Base-by-base conservation (phyloP, 148 eudicot genomes). In the Tetragonia tetragonoides region DNA sequence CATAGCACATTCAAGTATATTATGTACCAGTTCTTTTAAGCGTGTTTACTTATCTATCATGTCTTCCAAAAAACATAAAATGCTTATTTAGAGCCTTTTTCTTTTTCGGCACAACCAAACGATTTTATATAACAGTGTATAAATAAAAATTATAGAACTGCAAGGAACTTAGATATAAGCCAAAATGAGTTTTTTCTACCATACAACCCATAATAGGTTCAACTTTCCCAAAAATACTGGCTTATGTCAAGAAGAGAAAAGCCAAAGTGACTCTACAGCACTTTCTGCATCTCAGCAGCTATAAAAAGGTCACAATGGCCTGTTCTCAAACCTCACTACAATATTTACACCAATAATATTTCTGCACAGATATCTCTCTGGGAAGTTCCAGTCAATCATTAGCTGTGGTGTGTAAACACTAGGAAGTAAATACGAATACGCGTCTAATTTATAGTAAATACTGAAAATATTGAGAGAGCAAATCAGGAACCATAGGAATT, bases 301-400 rank as follows among this genome's bases (percentile, higher is more conserved):
- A 62, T 70, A 16, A 10, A 39, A 4, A 51, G 57, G 23, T 60
- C 64, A 66, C 57, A 23, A 34, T 21, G 34, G 16, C 65, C 78
- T 41, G 74, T 66, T 66, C 23, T 56, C 73, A 74, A 53, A 74
- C 37, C 77, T 66, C 40, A 66, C 73, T 74, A 74, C 73, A 42
- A 28, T 74, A 79, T 74, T 54, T 74, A 79, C 78, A 79, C 78
- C 82, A 74, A 54, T 37, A 79, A 67, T 79, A n/a, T 79, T 66
- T 77, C 82, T 79, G 73, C 82, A 62, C 39, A 18, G 62, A 51
- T 72, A 63, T 79, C 65, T 37, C 75, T 37, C n/a, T n/a, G n/a
- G 75, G 65, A 56, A 21, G 56, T 51, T 4, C 76, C 70, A 69
- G 24, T 6, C 79, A 79, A 38, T 57, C 64, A 70, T 71, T 68